Percentiles rank a stretch among this genome's conserved stretches.
Conservation (phyloP, 129 eudicot species). For the Helianthus tuberosus region DNA sequence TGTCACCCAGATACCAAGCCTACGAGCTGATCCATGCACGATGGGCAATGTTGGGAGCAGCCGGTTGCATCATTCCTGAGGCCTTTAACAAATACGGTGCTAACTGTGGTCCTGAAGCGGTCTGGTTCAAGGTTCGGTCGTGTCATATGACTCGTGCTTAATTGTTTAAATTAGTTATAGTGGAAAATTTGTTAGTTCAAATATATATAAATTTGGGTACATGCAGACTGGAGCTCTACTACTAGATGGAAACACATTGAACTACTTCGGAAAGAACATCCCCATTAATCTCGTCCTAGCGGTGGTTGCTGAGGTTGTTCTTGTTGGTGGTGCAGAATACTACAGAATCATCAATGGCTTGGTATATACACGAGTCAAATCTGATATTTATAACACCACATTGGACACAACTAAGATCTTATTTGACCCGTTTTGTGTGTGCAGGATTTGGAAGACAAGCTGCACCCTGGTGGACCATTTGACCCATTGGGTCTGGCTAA, state of each 20-base stretch:
- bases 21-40: conserved; percentile 86
- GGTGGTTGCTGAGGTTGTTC: conserved; percentile 91
- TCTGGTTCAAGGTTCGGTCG: conserved; percentile 86
- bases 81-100: conserved; percentile 98
- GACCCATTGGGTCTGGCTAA: conserved; percentile 95
- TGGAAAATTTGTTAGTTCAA: neutral
- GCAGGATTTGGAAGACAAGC: conserved; percentile 90
- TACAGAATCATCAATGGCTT: conserved; percentile 94
- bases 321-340: conserved; percentile 97
- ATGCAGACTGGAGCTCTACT: conserved; percentile 94
- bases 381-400: neutral
- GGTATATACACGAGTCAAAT: conserved; percentile 37
- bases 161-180: neutral
- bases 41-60: conserved; percentile 99
- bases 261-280: conserved; percentile 93
- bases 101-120: conserved; percentile 98
- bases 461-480: conserved; percentile 98
- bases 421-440: neutral
- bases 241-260: conserved; percentile 95
- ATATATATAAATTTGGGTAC: conserved; percentile 1
- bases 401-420: neutral
- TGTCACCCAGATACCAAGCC: conserved; percentile 73
- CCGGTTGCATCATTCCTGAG: conserved; percentile 93
- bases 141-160: neutral
- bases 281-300: conserved; percentile 90